Conservation (phyloP, 768 basidiomycete genomes). For the Phlebiopsis flavidoalba region DNA sequence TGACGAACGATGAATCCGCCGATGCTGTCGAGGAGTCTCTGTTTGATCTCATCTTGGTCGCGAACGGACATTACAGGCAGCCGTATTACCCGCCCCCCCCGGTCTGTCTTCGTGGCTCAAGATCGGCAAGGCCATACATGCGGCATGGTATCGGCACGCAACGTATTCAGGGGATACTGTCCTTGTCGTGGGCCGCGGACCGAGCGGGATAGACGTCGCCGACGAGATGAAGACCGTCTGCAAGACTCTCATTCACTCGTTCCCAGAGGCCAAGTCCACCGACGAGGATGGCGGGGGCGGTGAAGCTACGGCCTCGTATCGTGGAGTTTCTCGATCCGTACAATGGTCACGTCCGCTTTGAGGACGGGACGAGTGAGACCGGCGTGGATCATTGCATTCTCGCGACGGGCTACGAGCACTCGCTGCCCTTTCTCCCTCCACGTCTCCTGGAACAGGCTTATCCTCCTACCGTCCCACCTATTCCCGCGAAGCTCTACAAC, state of each 20-base stretch:
- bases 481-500: conserved; percentile 40
- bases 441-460: conserved; percentile 29
- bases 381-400: conserved; percentile 55
- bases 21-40: conserved; percentile 22
- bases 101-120: conserved; percentile 58
- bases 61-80: conserved; percentile 68
- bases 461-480: conserved; percentile 42
- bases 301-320: conserved; percentile 34
- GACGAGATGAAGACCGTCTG: conserved; percentile 47
- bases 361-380: conserved; percentile 50
- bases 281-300: conserved; percentile 5
- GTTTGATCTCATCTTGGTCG: conserved; percentile 67
- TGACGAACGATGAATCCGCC: neutral
- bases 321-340: conserved; percentile 32
- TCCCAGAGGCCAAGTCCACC: conserved; percentile 27
- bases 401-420: conserved; percentile 70
- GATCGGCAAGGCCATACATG: conserved; percentile 51
- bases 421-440: conserved; percentile 56
- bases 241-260: conserved; percentile 51
- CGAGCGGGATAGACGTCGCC: conserved; percentile 67
- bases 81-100: conserved; percentile 58
- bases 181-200: conserved; percentile 44
- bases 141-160: conserved; percentile 63
- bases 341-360: conserved; percentile 47
- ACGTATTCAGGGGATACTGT: conserved; percentile 32